phyloP scores from a whole-genome alignment of 768 basidiomycete genomes.

The Hygrophoropsis aurantiaca region DNA sequence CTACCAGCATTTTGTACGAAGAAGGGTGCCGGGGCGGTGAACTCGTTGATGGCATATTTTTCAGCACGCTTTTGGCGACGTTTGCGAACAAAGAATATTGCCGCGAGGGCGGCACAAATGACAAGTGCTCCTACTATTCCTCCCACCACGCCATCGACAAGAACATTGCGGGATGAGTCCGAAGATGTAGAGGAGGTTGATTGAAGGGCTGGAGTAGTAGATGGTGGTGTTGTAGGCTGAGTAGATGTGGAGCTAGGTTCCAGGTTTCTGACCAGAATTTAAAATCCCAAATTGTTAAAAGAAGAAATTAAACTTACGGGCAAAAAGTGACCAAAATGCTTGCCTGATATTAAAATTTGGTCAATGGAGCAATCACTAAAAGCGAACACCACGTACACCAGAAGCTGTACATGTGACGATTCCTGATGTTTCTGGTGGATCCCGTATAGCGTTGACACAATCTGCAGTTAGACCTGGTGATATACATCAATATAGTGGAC shows the following conservation, averaged over 20 bases:
- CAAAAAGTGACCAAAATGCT: conserved; percentile 4
- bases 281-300: no score
- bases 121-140: not conserved
- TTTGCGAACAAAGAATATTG: not conserved
- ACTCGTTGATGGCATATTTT: not conserved
- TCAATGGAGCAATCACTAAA: not conserved
- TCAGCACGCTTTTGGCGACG: not conserved
- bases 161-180: not conserved
- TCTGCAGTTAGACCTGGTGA: not conserved
- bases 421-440: conserved; percentile 1
- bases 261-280: no score
- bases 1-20: not conserved
- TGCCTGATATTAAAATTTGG: not conserved
- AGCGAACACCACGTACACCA: not conserved
- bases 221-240: not conserved
- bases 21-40: conserved; percentile 1
- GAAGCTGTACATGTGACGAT: conserved; percentile 2
- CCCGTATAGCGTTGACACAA: conserved; percentile 5
- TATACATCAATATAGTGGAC: not conserved
- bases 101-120: not conserved
- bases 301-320: conserved; percentile 2
- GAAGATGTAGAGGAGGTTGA: not conserved
- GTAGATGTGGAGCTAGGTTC: not conserved
- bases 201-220: not conserved
- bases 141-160: conserved; percentile 1